Percentiles rank a stretch among this genome's conserved stretches.
Conservation (phyloP, 2,329 filamentous ascomycete genomes). For the Scedosporium dehoogii region DNA sequence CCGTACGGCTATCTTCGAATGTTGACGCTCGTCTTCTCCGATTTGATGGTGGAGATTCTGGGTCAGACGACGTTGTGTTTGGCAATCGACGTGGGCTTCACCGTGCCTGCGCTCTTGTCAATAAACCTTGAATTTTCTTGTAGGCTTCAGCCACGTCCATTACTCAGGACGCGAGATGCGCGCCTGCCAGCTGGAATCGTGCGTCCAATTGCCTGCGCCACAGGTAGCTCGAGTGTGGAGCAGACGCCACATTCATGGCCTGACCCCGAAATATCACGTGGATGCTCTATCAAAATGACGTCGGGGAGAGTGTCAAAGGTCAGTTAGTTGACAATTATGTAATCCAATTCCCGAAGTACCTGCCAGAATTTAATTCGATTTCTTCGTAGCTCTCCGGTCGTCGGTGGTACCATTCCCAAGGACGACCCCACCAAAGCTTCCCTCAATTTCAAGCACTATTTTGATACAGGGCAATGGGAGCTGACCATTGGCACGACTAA, state of each 20-base stretch:
- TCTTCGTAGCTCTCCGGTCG: neutral
- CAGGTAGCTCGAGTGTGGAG: neutral
- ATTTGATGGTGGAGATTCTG: neutral
- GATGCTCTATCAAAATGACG: no score
- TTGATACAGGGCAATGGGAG: neutral
- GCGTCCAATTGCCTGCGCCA: neutral
- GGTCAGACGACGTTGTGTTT: neutral
- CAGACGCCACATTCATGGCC: neutral
- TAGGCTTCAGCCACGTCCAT: neutral
- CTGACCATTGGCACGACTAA: neutral
- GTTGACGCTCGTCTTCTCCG: neutral
- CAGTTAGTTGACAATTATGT: neutral
- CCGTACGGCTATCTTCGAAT: neutral
- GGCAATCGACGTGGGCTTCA: neutral
- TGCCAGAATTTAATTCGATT: no score
- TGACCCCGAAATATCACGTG: neutral
- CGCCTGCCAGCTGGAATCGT: neutral
- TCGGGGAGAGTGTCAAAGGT: no score
- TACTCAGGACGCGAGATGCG: neutral
- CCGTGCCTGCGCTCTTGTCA: neutral
- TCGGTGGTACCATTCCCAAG: neutral
- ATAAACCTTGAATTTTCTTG: conserved; percentile 1
- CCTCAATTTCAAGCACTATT: neutral
- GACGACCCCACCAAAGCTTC: neutral
- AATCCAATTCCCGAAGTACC: neutral